phyloP scores from a whole-genome alignment of 352 stramenopile species.

The Pythium rhizo-oryzae region DNA sequence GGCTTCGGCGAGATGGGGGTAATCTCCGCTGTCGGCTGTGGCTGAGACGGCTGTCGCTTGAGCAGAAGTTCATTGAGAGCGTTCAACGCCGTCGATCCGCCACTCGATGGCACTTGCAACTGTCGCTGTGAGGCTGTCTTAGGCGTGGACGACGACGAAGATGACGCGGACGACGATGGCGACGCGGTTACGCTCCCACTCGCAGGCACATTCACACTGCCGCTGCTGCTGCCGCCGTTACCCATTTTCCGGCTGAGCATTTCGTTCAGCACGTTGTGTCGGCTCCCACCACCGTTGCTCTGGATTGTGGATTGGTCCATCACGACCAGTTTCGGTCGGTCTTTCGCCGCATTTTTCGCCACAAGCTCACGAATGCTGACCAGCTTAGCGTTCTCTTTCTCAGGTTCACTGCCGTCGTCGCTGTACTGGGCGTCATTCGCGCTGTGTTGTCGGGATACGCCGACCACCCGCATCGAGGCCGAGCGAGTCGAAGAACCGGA shows the following conservation, averaged over 20 bases:
- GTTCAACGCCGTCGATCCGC: constrained; percentile 13
- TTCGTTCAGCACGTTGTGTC: constrained; percentile 15
- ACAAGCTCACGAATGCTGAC: constrained; percentile 62
- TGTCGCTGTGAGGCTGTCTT: constrained; percentile 10
- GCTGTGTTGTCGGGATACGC: constrained; percentile 45
- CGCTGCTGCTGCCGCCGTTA: background rate
- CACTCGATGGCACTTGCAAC: background rate
- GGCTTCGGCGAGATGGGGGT: background rate
- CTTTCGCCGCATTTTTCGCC: constrained; percentile 30
- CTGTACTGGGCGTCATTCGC: constrained; percentile 27
- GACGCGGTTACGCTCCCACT: constrained; percentile 14
- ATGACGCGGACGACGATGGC: constrained; percentile 18
- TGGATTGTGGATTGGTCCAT: constrained; percentile 25
- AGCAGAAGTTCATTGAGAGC: constrained; percentile 20
- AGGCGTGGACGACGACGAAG: constrained; percentile 19
- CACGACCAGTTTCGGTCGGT: constrained; percentile 31
- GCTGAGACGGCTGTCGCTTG: constrained; percentile 20
- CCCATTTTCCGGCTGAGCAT: constrained; percentile 24
- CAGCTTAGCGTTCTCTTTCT: constrained; percentile 50
- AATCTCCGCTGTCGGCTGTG: background rate
- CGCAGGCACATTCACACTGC: background rate
- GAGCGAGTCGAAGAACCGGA: background rate
- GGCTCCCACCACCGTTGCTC: constrained; percentile 20
- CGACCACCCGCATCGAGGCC: constrained; percentile 40
- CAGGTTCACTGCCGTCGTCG: constrained; percentile 12